These are phyloP conservation scores for Dioscorea dumetorum DNA, from an alignment of 106 monocot genomes.

Conservation along the genomic window DNA sequence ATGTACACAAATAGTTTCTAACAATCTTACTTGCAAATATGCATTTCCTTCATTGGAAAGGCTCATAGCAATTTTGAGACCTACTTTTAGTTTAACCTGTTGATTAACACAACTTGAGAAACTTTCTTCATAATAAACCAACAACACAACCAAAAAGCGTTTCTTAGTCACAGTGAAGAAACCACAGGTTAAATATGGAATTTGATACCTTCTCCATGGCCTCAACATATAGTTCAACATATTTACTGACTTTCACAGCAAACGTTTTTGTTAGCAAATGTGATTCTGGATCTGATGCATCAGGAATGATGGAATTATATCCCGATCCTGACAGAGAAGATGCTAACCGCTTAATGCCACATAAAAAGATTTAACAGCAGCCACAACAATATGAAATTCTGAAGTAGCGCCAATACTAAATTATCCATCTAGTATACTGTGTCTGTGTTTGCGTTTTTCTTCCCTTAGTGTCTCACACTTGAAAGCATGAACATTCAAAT, in stretches of 20 bases:
- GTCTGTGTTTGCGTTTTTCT: too few species aligned
- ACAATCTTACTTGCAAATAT: conserved; percentile 66
- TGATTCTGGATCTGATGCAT: conserved; percentile 53
- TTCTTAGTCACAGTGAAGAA: too few species aligned
- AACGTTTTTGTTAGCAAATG: conserved; percentile 59
- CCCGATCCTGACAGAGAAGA: conserved; percentile 51
- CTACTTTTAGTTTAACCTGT: conserved; percentile 93
- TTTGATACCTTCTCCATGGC: conserved; percentile 88
- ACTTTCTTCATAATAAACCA: too few species aligned
- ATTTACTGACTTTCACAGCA: conserved; percentile 49
- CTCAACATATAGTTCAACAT: conserved; percentile 81
- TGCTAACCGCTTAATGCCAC: too few species aligned
- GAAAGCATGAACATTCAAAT: too few species aligned
- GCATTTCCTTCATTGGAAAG: conserved; percentile 93
- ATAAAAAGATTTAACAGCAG: too few species aligned
- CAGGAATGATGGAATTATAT: conserved; percentile 79
- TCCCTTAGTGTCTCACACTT: too few species aligned
- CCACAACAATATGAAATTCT: too few species aligned
- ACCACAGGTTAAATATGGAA: too few species aligned
- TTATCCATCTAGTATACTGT: too few species aligned
- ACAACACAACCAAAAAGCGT: too few species aligned
- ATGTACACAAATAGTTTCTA: neutral
- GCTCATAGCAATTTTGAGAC: conserved; percentile 86
- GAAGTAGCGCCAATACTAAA: too few species aligned
- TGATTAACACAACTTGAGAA: conserved; percentile 1